Evolutionary conservation across 2,329 filamentous ascomycete species (phyloP).

Genomic region (Stagonosporopsis cucurbitacearum): DNA sequence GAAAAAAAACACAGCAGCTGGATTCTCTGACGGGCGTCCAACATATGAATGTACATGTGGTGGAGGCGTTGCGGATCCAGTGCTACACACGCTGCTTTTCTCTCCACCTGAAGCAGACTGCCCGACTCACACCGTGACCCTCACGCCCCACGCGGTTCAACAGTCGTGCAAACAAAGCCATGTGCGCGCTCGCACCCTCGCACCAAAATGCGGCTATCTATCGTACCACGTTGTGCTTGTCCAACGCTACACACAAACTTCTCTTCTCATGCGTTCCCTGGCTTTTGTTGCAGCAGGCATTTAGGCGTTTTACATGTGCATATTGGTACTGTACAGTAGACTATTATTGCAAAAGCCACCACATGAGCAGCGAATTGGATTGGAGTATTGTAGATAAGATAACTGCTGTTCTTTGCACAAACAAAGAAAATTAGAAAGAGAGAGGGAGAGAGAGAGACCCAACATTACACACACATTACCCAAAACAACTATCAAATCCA

Average conservation of each 20-base stretch:
- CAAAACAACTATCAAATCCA: background rate
- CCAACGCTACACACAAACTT: background rate
- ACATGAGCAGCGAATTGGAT: background rate
- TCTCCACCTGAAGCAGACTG: constrained; percentile 1
- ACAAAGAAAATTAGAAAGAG: too few relatives aligned
- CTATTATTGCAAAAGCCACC: background rate
- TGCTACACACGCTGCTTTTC: background rate
- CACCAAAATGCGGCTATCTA: constrained; percentile 8
- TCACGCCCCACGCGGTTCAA: constrained; percentile 1
- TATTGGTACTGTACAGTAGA: background rate
- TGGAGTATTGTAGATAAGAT: too few relatives aligned
- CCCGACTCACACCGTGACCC: constrained; percentile 8
- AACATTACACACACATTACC: background rate
- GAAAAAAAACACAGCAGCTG: constrained; percentile 1
- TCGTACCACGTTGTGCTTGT: constrained; percentile 16
- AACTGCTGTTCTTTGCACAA: too few relatives aligned
- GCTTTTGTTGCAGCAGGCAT: background rate
- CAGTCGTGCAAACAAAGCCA: constrained; percentile 23
- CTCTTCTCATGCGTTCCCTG: background rate
- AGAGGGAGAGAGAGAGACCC: too few relatives aligned
- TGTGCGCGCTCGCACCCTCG: constrained; percentile 19
- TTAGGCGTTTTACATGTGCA: background rate
- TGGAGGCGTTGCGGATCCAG: constrained; percentile 3
- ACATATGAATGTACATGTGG: too few relatives aligned
- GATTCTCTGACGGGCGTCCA: background rate